Evolutionary conservation across 140 eudicot genomes (phyloP).

Genomic region (Eryngium alpinum): DNA sequence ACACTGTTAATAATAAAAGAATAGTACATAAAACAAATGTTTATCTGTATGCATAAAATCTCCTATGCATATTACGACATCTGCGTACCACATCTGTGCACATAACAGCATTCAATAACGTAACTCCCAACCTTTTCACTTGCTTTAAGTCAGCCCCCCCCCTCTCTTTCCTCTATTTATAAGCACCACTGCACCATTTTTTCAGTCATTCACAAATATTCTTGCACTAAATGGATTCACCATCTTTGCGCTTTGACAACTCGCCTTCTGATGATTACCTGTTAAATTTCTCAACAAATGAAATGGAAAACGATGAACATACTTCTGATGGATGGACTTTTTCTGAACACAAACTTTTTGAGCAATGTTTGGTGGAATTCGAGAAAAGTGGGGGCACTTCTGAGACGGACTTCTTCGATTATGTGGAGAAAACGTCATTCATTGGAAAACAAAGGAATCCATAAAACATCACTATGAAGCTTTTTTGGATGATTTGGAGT

Average conservation of each 20-base stretch:
- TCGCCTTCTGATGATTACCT: background rate
- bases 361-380: background rate
- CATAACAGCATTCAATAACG: too few species aligned
- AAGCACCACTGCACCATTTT: too few species aligned
- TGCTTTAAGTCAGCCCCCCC: too few species aligned
- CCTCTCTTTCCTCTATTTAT: too few species aligned
- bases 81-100: too few species aligned
- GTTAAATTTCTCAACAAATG: background rate
- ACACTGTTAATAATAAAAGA: too few species aligned
- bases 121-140: too few species aligned
- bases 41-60: too few species aligned
- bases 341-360: background rate
- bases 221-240: too few species aligned
- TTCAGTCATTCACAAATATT: too few species aligned
- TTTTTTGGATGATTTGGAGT: background rate
- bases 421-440: background rate
- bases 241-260: background rate
- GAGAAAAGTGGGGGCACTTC: background rate
- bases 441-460: background rate
- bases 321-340: background rate
- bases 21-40: too few species aligned
- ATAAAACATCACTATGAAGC: background rate
- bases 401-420: background rate
- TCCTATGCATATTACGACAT: too few species aligned
- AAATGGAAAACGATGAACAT: background rate